phyloP scores from a whole-genome alignment of 169 alveolate genomes.

The Eimeria sp. region DNA sequence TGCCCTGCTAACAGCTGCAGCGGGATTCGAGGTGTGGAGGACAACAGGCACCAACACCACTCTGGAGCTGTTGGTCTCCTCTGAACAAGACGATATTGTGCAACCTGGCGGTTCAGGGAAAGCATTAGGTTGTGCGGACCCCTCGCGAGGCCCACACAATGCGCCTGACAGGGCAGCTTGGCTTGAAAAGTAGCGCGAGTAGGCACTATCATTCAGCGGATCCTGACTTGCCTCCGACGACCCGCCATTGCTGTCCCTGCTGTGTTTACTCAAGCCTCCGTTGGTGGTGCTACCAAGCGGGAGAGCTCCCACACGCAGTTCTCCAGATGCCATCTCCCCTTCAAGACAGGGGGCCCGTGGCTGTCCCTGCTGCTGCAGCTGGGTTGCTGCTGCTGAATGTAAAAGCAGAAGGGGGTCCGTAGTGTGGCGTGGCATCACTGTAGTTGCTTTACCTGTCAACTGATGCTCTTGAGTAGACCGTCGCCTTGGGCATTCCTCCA shows the following conservation, averaged over 20 bases:
- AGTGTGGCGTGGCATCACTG: conserved; percentile 66
- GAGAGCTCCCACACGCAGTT: background rate
- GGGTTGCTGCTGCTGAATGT: conserved; percentile 20
- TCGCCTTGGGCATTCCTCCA: background rate
- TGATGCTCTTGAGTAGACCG: background rate
- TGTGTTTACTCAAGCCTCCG: background rate
- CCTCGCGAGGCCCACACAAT: background rate
- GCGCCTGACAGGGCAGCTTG: background rate
- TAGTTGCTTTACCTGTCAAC: background rate
- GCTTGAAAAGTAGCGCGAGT: conserved; percentile 34
- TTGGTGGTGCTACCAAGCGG: background rate
- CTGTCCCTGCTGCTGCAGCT: conserved; percentile 51
- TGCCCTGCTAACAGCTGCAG: background rate
- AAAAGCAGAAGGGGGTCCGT: conserved; percentile 63
- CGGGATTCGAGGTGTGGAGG: background rate
- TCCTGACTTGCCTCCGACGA: background rate
- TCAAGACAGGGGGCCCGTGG: background rate
- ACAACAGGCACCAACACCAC: conserved; percentile 45
- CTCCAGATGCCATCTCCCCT: background rate
- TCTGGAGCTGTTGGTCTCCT: background rate
- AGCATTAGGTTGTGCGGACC: background rate
- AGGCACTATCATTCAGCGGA: background rate
- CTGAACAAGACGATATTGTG: background rate
- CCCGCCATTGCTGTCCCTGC: background rate
- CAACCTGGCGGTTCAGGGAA: conserved; percentile 1